Base-by-base conservation (phyloP, 306 rosid genomes). In the Cucurbita pepo region DNA sequence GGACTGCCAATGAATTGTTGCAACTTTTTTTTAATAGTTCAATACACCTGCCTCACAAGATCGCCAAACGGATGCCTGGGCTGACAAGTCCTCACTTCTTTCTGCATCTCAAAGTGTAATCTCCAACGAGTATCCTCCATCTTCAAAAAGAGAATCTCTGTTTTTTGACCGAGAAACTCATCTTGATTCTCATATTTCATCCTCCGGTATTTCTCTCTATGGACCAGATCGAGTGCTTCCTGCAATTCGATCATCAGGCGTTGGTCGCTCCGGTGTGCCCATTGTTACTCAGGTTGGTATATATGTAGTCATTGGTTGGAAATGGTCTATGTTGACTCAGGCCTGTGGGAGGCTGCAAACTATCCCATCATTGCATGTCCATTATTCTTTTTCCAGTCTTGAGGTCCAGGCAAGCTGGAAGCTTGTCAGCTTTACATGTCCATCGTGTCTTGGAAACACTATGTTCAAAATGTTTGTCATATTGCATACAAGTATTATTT, bases 241-340 rank as follows among this genome's bases (percentile, higher is more conserved):
- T 58, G 85, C 89, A 69, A 67, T 95, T 73, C 97, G 95, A 69
- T 82, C 97, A 74, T 81, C 97, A 5, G 91, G 92, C 43, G 83
- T 86, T 70, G 77, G 85, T 75, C 97, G 92, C 61, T 69, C 81
- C 37, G 83, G 80, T 80, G 88, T 87, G 77, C 90, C 99, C 71
- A 85, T 95, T 77, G 91, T 95, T 72, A 89, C 99, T 76, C 96
- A 88, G 86, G 99, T 95, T 72, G 67, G 86, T 72, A 59, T 72
- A 59, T 19, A 65, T 76, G 66, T 72, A 8, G 7, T 51, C 51
- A 51, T 25, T 50, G 74, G 13, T 69, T 50, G 74, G 19, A 36
- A 50, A 51, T 69, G 56, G 9, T 69, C 1, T 30, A 30, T 48
- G 43, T 69, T 69, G 73, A 69, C 18, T 44, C 15, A 50, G 54